A percentile compares a stretch with the other conserved stretches of the same genome.
Conservation (phyloP, 1,284 basidiomycete genomes). For the Phylloporus sp. region DNA sequence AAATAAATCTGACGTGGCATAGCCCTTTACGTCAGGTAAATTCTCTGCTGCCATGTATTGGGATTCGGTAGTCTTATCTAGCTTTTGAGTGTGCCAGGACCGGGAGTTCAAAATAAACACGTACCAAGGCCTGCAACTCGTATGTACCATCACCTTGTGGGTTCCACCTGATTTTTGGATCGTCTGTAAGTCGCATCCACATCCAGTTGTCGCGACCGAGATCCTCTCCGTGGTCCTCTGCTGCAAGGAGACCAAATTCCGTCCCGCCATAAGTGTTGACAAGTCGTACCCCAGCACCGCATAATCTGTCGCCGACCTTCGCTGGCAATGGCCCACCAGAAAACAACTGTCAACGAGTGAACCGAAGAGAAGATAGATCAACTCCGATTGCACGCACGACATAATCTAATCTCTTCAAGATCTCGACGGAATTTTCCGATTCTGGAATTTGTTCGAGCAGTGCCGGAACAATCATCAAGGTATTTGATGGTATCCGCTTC, state of each 20-base stretch:
- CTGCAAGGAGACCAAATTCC: conserved; percentile 32
- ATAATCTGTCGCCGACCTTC: conserved; percentile 31
- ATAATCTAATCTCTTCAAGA: conserved; percentile 21
- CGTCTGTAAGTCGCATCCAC: conserved; percentile 37
- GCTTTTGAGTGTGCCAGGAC: background rate
- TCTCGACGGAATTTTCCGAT: conserved; percentile 13
- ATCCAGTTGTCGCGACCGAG: conserved; percentile 39
- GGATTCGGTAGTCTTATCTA: conserved; percentile 14
- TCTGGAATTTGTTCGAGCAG: conserved; percentile 31
- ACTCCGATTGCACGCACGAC: conserved; percentile 25
- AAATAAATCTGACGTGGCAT: conserved; percentile 38
- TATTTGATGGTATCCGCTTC: conserved; percentile 7
- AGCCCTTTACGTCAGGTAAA: conserved; percentile 35
- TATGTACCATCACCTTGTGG: conserved; percentile 41
- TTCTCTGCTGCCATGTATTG: conserved; percentile 36
- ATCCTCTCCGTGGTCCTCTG: conserved; percentile 7
- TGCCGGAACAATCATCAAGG: conserved; percentile 30
- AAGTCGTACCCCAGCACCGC: conserved; percentile 30
- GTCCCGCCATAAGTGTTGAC: conserved; percentile 35
- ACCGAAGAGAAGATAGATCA: background rate
- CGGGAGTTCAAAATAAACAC: background rate
- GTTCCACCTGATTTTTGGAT: conserved; percentile 35
- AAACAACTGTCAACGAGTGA: conserved; percentile 19
- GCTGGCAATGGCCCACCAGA: conserved; percentile 36
- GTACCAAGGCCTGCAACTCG: conserved; percentile 44